Conservation (phyloP, 345 rosid genomes). For the Bretschneidera sinensis region DNA sequence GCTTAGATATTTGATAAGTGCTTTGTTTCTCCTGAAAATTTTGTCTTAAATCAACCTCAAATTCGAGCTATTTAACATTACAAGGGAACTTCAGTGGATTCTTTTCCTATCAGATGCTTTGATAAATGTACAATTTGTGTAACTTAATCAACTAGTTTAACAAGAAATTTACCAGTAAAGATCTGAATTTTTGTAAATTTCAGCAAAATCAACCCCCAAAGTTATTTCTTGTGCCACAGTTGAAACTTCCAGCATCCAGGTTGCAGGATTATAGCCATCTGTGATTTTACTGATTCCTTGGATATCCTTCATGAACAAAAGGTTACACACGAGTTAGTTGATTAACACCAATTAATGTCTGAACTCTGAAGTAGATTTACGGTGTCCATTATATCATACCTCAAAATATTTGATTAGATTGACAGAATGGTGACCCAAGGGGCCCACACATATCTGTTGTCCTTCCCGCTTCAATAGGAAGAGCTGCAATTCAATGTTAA, state of each 20-base stretch:
- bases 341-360: background rate
- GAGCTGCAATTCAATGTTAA: constrained; percentile 34
- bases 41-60: too few relatives aligned
- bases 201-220: constrained; percentile 56
- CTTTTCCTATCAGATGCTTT: background rate
- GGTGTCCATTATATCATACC: constrained; percentile 29
- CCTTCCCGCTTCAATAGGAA: constrained; percentile 76
- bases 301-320: constrained; percentile 33
- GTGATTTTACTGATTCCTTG: constrained; percentile 54
- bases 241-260: constrained; percentile 88
- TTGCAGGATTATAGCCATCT: constrained; percentile 81
- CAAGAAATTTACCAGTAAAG: constrained; percentile 61
- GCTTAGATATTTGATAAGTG: constrained; percentile 46
- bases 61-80: too few relatives aligned
- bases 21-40: constrained; percentile 64
- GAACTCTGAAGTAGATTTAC: background rate
- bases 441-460: constrained; percentile 73
- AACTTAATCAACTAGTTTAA: background rate
- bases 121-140: too few relatives aligned
- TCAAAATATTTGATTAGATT: constrained; percentile 62
- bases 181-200: constrained; percentile 52
- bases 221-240: constrained; percentile 51
- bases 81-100: too few relatives aligned
- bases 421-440: constrained; percentile 59
- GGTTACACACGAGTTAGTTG: background rate